Base-by-base conservation (phyloP, 257 asterid genomes). In the Primulina eburnea region DNA sequence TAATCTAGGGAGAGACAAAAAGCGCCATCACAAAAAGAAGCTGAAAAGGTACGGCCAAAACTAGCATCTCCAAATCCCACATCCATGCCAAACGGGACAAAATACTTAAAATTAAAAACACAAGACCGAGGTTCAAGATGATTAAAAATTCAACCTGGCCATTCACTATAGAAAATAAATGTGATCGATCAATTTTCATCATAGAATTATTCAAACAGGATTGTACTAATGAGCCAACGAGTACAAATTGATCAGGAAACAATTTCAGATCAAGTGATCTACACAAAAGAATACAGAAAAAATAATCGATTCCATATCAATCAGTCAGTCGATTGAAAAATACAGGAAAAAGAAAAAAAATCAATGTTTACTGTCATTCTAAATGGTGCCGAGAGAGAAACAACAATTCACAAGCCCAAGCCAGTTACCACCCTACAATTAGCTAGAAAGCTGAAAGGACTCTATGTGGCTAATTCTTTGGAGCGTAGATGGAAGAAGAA, bases 401-500 rank as follows among this genome's bases (percentile, higher is more conserved):
- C 2, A 50, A 43, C 55, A 43, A 7, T 7, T 50, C 21, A 16
- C 57, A 50, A 50, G 57, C 57, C 20, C 57, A 50, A 50, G 57
- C 57, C 57, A 50, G 21, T 50, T 50, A 6, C 57, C 57, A 50
- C 57, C 57, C 21, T 16, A 17, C 8, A 7, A 50, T 50, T 17
- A 4, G 57, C 8, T 17, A 50, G 57, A 50, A 50, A 50, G 20
- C 8, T 50, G 21, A 50, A 50, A 50, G 7, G 4, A 47, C 55
- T 14, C 11, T 47, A 14, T 47, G 55, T 4, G 21, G 21, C 5
- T 16, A 50, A 50, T 50, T 50, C 20, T 17, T 17, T 14, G 57
- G 8, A 14, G 20, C 2, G 57, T 50, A 4, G 21, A 50, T 20
- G 70, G 80, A 73, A 75, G 73, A 71, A 79, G 79, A 65, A 83